These are phyloP conservation scores for Cercospora berteroae DNA, from an alignment of 2,329 filamentous ascomycete species.

Conservation along the genomic window DNA sequence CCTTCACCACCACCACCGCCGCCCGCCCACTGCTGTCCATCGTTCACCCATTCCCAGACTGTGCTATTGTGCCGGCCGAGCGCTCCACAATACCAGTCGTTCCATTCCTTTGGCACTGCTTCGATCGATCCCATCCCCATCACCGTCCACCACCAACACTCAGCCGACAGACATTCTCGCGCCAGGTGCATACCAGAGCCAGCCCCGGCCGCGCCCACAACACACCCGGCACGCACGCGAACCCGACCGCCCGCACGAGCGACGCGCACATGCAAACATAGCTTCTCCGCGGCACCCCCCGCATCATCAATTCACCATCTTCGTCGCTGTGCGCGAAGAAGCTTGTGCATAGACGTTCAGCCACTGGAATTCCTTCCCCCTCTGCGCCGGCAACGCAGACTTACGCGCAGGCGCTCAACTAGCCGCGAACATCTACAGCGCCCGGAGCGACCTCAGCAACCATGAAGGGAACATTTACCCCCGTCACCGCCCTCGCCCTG, in stretches of 20 bases:
- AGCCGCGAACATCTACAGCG: conserved; percentile 13
- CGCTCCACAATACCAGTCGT: conserved; percentile 24
- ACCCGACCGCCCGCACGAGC: conserved; percentile 17
- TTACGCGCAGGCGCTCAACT: conserved; percentile 18
- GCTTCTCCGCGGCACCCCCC: conserved; percentile 6
- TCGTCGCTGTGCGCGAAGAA: conserved; percentile 22
- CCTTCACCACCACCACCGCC: background rate
- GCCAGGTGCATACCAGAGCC: conserved; percentile 25
- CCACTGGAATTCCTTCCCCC: conserved; percentile 3
- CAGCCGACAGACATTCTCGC: conserved; percentile 7
- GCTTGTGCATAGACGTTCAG: conserved; percentile 13
- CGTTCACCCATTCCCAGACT: conserved; percentile 19
- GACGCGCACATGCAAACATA: conserved; percentile 6
- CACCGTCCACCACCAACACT: conserved; percentile 9
- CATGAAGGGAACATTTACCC: conserved; percentile 29
- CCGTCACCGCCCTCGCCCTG: conserved; percentile 31
- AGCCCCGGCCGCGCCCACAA: too few species aligned
- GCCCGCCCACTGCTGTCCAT: conserved; percentile 11
- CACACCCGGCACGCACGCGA: conserved; percentile 19
- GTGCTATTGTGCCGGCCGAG: conserved; percentile 21
- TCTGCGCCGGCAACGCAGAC: conserved; percentile 23
- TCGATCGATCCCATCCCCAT: conserved; percentile 9
- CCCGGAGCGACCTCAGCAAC: conserved; percentile 19
- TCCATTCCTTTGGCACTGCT: conserved; percentile 22
- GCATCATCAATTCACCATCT: conserved; percentile 9